Evolutionary conservation across 1,284 basidiomycete species (phyloP).

Genomic region (Trichosporon faecale): DNA sequence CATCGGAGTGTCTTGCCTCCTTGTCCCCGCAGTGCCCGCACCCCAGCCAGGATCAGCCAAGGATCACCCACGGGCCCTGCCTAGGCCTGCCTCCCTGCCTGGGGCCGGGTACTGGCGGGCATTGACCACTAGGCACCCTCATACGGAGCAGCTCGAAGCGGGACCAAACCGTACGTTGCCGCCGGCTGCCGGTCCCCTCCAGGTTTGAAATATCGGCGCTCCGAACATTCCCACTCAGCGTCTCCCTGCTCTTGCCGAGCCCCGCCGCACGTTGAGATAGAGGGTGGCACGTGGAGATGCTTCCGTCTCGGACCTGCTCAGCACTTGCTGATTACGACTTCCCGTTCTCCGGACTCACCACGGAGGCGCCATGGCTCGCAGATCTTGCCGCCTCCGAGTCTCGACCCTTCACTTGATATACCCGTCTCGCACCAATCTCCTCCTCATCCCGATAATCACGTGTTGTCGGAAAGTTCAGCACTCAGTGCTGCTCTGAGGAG

Average conservation of each 20-base stretch:
- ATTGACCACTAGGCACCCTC: background rate
- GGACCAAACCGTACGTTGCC: background rate
- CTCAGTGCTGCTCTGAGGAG: background rate
- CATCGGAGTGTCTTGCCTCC: conserved; percentile 8
- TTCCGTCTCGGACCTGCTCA: conserved; percentile 1
- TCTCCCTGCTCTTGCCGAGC: background rate
- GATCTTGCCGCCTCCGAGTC: background rate
- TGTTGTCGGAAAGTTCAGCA: background rate
- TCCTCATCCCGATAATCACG: background rate
- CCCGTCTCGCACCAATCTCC: background rate
- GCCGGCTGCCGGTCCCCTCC: background rate
- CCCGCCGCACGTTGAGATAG: background rate
- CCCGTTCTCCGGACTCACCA: background rate
- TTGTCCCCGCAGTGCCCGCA: background rate
- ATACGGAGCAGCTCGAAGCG: conserved; percentile 7
- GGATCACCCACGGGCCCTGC: background rate
- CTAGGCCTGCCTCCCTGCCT: background rate
- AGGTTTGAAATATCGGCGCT: conserved; percentile 9
- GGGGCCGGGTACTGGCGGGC: background rate
- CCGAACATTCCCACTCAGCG: conserved; percentile 2
- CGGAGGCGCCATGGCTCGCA: background rate
- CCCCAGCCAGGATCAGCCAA: background rate
- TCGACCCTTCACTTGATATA: background rate
- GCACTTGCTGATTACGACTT: background rate
- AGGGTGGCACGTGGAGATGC: background rate